Conservation (phyloP, 2,329 filamentous ascomycete species). For the Gnomoniopsis sp. region DNA sequence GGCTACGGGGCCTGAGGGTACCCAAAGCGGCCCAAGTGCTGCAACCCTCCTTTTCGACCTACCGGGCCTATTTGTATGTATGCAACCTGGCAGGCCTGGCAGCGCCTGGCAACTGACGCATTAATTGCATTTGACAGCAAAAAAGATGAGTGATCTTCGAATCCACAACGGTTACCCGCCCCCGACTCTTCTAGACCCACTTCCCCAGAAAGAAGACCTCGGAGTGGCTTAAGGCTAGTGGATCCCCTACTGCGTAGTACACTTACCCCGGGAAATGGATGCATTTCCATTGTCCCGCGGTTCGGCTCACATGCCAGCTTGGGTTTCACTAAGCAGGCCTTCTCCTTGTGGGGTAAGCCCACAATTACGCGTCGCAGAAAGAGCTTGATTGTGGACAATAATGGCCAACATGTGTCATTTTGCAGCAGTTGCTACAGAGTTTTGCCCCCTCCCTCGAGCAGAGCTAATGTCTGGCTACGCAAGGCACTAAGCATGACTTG, state of each 20-base stretch:
- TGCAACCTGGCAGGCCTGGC: too few species aligned
- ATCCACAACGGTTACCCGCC: not conserved
- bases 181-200: not conserved
- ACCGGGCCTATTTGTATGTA: too few species aligned
- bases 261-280: not conserved
- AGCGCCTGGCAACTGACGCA: not conserved
- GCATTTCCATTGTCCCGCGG: not conserved
- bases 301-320: not conserved
- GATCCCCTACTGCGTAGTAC: not conserved
- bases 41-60: not conserved
- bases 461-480: too few species aligned
- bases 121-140: too few species aligned
- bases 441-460: too few species aligned
- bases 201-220: conserved; percentile 3
- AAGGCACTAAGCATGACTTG: too few species aligned
- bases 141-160: not conserved
- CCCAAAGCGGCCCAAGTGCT: not conserved
- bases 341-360: not conserved
- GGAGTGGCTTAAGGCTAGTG: conserved; percentile 1
- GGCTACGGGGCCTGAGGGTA: not conserved
- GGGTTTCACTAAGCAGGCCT: not conserved
- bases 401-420: too few species aligned
- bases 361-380: too few species aligned
- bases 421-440: too few species aligned
- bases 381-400: too few species aligned